A percentile compares a stretch with the other conserved stretches of the same genome.
phyloP scores from a whole-genome alignment of 139 green algal species.

The Tetradesmus lagerheimii region DNA sequence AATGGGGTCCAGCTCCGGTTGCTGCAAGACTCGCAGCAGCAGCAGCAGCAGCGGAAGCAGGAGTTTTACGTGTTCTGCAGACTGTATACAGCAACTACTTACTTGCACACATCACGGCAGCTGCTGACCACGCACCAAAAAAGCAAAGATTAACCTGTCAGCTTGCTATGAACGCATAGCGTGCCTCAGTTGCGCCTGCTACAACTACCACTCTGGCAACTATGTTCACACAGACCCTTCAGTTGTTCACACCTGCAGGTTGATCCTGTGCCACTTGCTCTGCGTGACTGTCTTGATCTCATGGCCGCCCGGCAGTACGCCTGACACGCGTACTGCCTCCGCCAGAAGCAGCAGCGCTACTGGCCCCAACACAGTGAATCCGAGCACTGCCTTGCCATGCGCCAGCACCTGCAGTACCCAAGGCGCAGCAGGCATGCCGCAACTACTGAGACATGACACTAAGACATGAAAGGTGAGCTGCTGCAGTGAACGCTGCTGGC shows the following conservation, averaged over 20 bases:
- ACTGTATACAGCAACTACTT: neutral
- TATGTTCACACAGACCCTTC: neutral
- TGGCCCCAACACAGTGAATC: conserved; percentile 82
- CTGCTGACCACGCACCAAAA: no score
- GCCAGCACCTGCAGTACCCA: conserved; percentile 58
- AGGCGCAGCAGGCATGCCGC: neutral
- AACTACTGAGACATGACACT: neutral
- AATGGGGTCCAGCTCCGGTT: conserved; percentile 41
- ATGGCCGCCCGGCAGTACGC: conserved; percentile 90
- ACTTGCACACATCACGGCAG: no score
- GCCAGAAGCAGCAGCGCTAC: conserved; percentile 88
- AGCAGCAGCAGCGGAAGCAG: neutral
- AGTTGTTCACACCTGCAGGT: conserved; percentile 71
- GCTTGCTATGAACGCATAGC: no score
- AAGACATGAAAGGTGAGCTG: no score
- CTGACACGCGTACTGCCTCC: conserved; percentile 77
- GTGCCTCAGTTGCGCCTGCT: no score
- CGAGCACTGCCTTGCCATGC: conserved; percentile 82
- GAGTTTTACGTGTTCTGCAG: neutral
- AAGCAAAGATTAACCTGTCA: no score
- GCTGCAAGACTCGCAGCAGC: conserved; percentile 7
- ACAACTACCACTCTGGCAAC: no score
- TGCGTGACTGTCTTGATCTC: conserved; percentile 86
- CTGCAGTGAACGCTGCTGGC: no score
- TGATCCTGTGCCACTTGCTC: conserved; percentile 84